Evolutionary conservation across 306 rosid genomes (phyloP), one percentile per base, ranked within the genome.

Genomic region (Senna tora): DNA sequence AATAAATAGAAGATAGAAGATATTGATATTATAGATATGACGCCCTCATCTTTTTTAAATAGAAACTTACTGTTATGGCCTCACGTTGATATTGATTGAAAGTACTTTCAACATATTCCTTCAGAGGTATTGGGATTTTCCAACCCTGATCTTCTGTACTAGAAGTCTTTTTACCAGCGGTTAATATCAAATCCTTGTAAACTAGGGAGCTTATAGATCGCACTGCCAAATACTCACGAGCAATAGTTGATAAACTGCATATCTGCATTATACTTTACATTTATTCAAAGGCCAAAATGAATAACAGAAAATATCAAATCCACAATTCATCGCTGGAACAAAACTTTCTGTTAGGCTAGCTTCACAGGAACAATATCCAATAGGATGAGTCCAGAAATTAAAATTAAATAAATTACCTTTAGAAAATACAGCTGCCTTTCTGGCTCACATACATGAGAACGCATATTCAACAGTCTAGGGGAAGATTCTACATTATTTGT

Each of bases 221-320:
- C 45, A 93, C 32, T 28, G 97, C 97, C 73, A 83, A 25, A 84
- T 89, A 93, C 82, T 93, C 97, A 69, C 94, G 94, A 69, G 85
- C 89, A 67, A 84, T 89, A 33, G 98, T 93, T 39, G 98, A 93
- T 78, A 93, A 82, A 81, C 89, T 93, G 92, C 98, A 89, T 41
- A 89, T 75, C 98, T 93, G 83, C 86, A 84, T 66, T 45, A 78
- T 69, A 30, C 38, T 15, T 36, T n/a, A 32, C 62, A 69, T 58
- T 61, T 54, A 43, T n/a, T 38, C 65, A 64, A 75, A 50, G 53
- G 65, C 21, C 60, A 56, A 57, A 33, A 32, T 47, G 56, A 57
- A n/a, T n/a, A n/a, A n/a, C n/a, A n/a, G 30, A 56, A 25, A 39
- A 51, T 61, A 46, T 65, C 49, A 15, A 43, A 36, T 42, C 21